phyloP scores from a whole-genome alignment of 176 grass and related monocot species.

The Dactylis glomerata region DNA sequence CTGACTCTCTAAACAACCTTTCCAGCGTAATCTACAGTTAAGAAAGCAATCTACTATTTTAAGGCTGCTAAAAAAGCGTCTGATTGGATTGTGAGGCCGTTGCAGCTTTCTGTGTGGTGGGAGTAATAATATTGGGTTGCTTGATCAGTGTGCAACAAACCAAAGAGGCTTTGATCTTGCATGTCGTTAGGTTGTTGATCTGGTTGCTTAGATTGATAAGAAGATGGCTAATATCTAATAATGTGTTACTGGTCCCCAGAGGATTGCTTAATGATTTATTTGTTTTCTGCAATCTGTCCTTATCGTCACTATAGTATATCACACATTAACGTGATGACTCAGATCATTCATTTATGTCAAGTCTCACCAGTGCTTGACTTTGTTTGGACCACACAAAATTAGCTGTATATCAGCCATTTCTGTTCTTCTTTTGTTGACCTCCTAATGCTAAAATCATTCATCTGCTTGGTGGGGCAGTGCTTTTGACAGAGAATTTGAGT shows the following conservation, averaged over 20 bases:
- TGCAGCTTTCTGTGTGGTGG: neutral
- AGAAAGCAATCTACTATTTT: neutral
- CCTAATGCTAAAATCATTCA: constrained; percentile 19
- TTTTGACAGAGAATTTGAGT: constrained; percentile 23
- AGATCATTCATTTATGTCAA: constrained; percentile 19
- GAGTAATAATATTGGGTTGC: constrained; percentile 2
- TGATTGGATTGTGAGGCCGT: neutral
- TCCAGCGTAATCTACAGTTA: neutral
- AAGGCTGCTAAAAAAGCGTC: neutral
- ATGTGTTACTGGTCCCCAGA: neutral
- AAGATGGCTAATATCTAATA: neutral
- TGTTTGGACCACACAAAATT: neutral
- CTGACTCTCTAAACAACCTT: neutral
- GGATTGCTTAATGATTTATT: constrained; percentile 24
- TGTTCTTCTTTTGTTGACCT: neutral
- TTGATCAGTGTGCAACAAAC: constrained; percentile 12
- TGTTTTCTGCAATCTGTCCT: constrained; percentile 1
- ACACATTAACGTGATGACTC: constrained; percentile 2
- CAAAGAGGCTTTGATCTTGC: constrained; percentile 1
- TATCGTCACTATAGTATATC: neutral
- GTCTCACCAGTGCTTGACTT: neutral
- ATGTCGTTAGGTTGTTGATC: constrained; percentile 18
- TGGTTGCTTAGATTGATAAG: constrained; percentile 22
- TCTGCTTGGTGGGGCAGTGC: constrained; percentile 25
- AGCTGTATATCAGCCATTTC: neutral